Evolutionary conservation across 495 filamentous ascomycete species (phyloP).

Genomic region (Rusavskia elegans): DNA sequence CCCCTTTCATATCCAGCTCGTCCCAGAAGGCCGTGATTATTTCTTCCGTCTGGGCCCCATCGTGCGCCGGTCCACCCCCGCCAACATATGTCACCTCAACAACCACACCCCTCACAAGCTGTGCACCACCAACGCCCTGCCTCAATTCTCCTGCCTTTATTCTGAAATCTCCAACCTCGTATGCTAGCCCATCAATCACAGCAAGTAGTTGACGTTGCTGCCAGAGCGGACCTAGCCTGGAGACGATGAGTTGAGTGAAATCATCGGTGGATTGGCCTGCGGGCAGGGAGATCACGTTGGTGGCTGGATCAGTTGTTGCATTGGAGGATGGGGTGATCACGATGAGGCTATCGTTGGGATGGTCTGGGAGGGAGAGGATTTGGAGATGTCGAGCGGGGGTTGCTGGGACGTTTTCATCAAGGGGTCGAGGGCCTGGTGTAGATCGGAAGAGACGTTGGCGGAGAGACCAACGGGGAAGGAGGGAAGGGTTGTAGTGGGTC

Average conservation of each 20-base stretch:
- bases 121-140: conserved; percentile 3
- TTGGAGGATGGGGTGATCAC: background rate
- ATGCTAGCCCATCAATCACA: conserved; percentile 1
- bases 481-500: conserved; percentile 2
- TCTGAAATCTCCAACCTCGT: conserved; percentile 8
- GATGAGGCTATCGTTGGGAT: conserved; percentile 1
- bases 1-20: conserved; percentile 6
- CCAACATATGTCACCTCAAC: conserved; percentile 7
- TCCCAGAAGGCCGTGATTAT: conserved; percentile 8
- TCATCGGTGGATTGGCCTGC: conserved; percentile 6
- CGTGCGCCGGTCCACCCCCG: background rate
- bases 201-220: conserved; percentile 5
- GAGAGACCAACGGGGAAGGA: conserved; percentile 4
- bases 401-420: background rate
- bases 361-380: conserved; percentile 9
- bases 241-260: conserved; percentile 6
- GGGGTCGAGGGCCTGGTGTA: background rate
- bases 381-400: conserved; percentile 8
- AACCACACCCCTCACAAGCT: conserved; percentile 10
- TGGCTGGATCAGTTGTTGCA: background rate
- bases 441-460: conserved; percentile 11
- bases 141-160: conserved; percentile 12
- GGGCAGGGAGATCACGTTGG: conserved; percentile 4
- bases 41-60: conserved; percentile 3
- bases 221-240: conserved; percentile 14